A percentile compares a stretch with the other conserved stretches of the same genome.
Conservation (phyloP, 1,139 yeast genomes). For the Scheffersomyces titani region DNA sequence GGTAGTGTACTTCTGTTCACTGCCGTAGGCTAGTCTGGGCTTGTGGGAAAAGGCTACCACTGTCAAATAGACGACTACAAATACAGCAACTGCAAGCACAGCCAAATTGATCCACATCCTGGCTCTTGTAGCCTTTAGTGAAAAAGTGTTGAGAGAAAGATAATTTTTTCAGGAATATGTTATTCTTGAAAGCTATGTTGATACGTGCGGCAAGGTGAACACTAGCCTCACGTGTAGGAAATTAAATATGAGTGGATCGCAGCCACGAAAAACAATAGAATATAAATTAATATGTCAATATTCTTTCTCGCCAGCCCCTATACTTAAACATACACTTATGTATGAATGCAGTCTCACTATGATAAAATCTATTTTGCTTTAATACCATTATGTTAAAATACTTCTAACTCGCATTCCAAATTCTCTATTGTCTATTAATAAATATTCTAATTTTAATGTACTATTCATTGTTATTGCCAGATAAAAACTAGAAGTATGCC, state of each 20-base stretch:
- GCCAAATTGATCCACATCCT: conserved; percentile 6
- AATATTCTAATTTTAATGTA: too few species aligned
- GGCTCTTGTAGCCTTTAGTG: background rate
- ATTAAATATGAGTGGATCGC: background rate
- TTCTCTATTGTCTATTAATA: too few species aligned
- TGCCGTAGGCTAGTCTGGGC: conserved; percentile 57
- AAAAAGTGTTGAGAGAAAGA: background rate
- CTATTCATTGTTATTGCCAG: too few species aligned
- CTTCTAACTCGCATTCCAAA: background rate
- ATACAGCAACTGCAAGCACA: conserved; percentile 10
- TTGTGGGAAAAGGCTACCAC: conserved; percentile 58
- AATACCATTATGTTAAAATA: too few species aligned
- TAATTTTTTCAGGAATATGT: background rate
- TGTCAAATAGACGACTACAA: conserved; percentile 34
- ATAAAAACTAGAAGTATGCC: too few species aligned
- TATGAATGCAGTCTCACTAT: background rate
- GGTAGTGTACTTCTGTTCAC: conserved; percentile 53
- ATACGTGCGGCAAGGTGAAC: background rate
- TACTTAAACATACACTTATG: background rate
- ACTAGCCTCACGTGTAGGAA: background rate
- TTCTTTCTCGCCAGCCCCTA: background rate
- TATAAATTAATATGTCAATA: too few species aligned
- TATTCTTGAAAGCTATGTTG: background rate
- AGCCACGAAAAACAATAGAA: background rate
- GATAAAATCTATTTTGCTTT: background rate